phyloP scores from a whole-genome alignment of 176 grass and related monocot species.

The Luzula sylvatica region DNA sequence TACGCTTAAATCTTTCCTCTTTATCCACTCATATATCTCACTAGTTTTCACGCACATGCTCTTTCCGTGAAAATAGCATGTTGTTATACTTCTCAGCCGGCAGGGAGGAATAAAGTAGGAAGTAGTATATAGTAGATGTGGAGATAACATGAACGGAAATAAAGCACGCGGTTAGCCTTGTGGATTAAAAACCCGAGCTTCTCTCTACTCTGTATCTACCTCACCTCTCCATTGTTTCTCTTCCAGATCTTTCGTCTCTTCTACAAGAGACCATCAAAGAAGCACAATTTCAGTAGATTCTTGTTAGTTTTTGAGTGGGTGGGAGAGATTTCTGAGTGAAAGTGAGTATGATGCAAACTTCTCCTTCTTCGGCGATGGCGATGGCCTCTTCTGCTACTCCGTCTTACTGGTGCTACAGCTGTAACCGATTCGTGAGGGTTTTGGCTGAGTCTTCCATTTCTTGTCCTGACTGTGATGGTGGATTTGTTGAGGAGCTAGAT shows the following conservation, averaged over 20 bases:
- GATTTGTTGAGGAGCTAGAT: slow-evolving; percentile 92
- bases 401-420: slow-evolving; percentile 96
- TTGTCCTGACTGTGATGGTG: slow-evolving; percentile 68
- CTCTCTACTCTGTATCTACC: not conserved
- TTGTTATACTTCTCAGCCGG: too few species aligned
- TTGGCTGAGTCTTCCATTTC: slow-evolving; percentile 17
- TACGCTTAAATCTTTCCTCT: not conserved
- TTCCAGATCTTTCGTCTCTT: slow-evolving; percentile 22
- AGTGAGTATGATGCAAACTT: slow-evolving; percentile 3
- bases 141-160: not conserved
- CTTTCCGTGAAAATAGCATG: not conserved
- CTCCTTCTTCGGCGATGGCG: not conserved
- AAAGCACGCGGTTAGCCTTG: slow-evolving; percentile 22
- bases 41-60: not conserved
- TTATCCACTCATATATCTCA: not conserved
- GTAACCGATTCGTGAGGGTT: slow-evolving; percentile 74
- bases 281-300: not conserved
- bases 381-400: slow-evolving; percentile 17
- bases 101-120: not conserved
- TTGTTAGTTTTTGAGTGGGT: slow-evolving; percentile 7
- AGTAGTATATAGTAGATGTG: not conserved
- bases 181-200: slow-evolving; percentile 12
- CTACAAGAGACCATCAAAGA: slow-evolving; percentile 2
- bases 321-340: not conserved
- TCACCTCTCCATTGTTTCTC: not conserved